Evolutionary conservation across 768 basidiomycete species (phyloP), one percentile per base, ranked within the genome.

Genomic region (Tylopilus sp.): DNA sequence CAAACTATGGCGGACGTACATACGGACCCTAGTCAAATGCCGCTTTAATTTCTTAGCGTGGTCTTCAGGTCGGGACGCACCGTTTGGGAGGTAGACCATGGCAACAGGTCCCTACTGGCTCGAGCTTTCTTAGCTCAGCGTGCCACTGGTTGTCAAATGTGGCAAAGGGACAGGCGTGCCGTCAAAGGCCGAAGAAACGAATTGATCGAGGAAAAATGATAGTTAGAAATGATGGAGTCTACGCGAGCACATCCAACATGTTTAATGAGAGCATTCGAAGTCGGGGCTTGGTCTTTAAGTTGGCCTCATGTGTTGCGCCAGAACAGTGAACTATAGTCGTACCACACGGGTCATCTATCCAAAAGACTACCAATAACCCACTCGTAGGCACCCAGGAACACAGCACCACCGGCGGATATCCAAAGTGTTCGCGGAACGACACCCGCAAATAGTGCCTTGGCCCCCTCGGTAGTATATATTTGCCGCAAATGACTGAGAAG

Each of bases 371-470:
- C 74, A 4, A 85, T 73, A 1, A 77, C 82, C 80, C 82, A 86
- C 68, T 99, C 95, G 61, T 98, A 99, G 43, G 92, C 86, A n/a
- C 97, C 97, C 22, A 99, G 76, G 69, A 99, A 99, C 0, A 98
- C 92, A 1, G 95, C 94, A 2, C 97, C 97, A 3, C 97, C 97
- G 2, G 91, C 85, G 2, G 91, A 93, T 63, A 99, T 98, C 88
- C 95, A 98, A 47, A 97, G 66, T 36, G 95, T 98, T 65, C 97
- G 80, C 22, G 95, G 95, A 8, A 95, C 78, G 38, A 88, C 80
- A 11, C 97, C 95, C 6, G 87, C 71, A 64, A 95, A 98, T 5
- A 99, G 74, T 3, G 91, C 91, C 28, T 65, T 72, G 1, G 73
- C 46, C 3, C 97, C 95, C 67, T 95, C 95, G 0, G 69, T 65